A percentile compares a stretch with the other conserved stretches of the same genome.
Conservation (phyloP, 2,329 filamentous ascomycete genomes). For the Penicillium sp. region DNA sequence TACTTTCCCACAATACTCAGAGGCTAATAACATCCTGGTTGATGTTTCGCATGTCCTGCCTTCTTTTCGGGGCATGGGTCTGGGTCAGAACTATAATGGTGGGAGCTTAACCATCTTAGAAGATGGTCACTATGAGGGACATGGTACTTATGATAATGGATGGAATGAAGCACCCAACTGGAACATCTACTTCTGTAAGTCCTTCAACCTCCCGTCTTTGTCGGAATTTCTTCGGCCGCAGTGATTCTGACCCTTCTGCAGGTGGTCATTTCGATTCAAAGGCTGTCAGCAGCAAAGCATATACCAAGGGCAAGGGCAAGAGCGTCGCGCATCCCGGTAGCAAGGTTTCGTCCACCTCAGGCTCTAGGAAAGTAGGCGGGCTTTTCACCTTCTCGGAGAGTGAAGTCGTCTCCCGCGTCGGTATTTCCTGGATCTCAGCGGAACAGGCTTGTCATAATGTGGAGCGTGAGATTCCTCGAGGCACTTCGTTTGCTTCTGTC, state of each 20-base stretch:
- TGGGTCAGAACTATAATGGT: conserved; percentile 66
- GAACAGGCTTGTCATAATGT: conserved; percentile 64
- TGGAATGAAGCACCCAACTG: conserved; percentile 67
- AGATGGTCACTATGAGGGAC: conserved; percentile 62
- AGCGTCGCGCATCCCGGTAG: conserved; percentile 35
- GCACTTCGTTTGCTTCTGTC: conserved; percentile 50
- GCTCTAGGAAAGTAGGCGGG: conserved; percentile 46
- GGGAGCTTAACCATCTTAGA: conserved; percentile 60
- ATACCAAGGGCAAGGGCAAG: conserved; percentile 27
- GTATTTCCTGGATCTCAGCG: conserved; percentile 69
- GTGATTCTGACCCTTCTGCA: conserved; percentile 3
- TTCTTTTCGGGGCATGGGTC: conserved; percentile 63
- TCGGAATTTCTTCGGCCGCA: too few relatives aligned
- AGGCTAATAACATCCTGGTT: conserved; percentile 58
- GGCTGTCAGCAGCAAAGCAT: conserved; percentile 35
- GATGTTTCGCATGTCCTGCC: conserved; percentile 70
- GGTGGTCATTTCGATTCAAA: conserved; percentile 63
- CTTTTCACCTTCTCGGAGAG: conserved; percentile 59
- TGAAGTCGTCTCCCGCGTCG: conserved; percentile 62
- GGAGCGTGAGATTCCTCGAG: conserved; percentile 59
- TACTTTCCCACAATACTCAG: conserved; percentile 53
- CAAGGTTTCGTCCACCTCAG: conserved; percentile 46
- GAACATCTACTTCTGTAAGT: conserved; percentile 36
- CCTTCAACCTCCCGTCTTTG: neutral
- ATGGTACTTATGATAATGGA: conserved; percentile 67